Evolutionary conservation across 2,329 filamentous ascomycete genomes (phyloP).

Genomic region (Phaeosphaeria sp.): DNA sequence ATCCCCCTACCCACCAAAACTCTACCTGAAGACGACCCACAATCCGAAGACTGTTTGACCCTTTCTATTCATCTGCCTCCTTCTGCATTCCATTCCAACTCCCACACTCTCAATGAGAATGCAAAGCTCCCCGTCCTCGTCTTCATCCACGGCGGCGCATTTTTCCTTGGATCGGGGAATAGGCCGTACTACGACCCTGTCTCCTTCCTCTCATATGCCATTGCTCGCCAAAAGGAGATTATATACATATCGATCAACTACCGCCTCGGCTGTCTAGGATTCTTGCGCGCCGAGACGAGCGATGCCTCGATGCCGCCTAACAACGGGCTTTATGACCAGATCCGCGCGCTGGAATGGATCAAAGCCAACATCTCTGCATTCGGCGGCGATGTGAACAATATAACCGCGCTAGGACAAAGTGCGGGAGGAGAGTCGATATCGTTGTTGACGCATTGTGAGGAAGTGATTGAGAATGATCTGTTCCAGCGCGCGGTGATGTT

Average conservation of each 20-base stretch:
- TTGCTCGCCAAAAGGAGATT: conserved; percentile 9
- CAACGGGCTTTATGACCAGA: conserved; percentile 42
- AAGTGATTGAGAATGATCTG: conserved; percentile 17
- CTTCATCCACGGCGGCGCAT: conserved; percentile 61
- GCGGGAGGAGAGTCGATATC: not conserved
- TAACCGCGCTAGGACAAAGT: conserved; percentile 43
- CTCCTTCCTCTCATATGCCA: conserved; percentile 12
- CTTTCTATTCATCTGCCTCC: conserved; percentile 41
- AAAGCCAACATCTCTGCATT: conserved; percentile 42
- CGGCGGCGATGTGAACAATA: conserved; percentile 42
- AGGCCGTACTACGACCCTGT: conserved; percentile 59
- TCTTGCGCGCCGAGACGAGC: conserved; percentile 52
- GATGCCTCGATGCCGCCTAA: conserved; percentile 36
- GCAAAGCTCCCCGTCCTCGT: conserved; percentile 56
- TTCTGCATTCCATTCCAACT: conserved; percentile 50
- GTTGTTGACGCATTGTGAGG: conserved; percentile 23
- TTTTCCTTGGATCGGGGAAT: conserved; percentile 55
- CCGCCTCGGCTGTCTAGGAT: conserved; percentile 33
- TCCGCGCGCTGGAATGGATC: conserved; percentile 46
- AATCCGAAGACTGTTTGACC: conserved; percentile 54
- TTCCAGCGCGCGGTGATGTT: conserved; percentile 23
- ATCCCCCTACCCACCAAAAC: conserved; percentile 20
- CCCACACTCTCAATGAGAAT: conserved; percentile 10
- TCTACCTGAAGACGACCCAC: conserved; percentile 20
- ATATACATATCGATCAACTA: conserved; percentile 24